Base-by-base conservation (phyloP, 2,329 filamentous ascomycete species). In the Gyromitra esculenta region DNA sequence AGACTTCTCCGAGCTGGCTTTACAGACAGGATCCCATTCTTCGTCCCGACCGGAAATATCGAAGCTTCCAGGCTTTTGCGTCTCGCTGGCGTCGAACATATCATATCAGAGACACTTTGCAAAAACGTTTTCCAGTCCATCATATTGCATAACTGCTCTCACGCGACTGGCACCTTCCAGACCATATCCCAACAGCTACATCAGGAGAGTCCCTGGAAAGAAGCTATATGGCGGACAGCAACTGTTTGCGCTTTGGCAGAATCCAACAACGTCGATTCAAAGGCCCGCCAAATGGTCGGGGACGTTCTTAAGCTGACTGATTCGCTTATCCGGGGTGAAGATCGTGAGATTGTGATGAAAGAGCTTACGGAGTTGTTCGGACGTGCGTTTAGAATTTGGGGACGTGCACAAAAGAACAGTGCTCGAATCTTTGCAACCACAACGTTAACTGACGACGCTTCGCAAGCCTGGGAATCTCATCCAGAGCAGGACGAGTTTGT, bases 81-180 rank as follows among this genome's bases (percentile, higher is more conserved):
- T 1, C 65, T 71, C 4, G 72, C 72, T 9, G 57, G 66, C 5
- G 72, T 71, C 3, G 57, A 75, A 9, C 59, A 70, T 21, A 62
- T 70, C 18, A 71, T 75, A 9, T 71, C 72, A 2, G 57, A 57
- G 11, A 75, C 57, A 6, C 57, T 75, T 15, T 75, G 72, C 31
- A 15, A 48, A 1, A 75, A 75, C 8, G 41, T 75, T 15, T 75
- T 75, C 18, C 72, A 67, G 1, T 18, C 66, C 3, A 25, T 71
- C 8, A 31, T 56, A 5, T 21, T 74, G 18, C 56, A 50, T 18
- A 41, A 50, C 18, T 71, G 41, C 18, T 25, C 59, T 11, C 50
- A 59, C 15, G 59, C 72, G 2, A 43, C 65, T 1, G 25, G 35
- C 4, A 45, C 71, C 11, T 75, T 75, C 15, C 57, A 75, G 8